Base-by-base conservation (phyloP, 805 yeast genomes). In the Candida silvicultrix region DNA sequence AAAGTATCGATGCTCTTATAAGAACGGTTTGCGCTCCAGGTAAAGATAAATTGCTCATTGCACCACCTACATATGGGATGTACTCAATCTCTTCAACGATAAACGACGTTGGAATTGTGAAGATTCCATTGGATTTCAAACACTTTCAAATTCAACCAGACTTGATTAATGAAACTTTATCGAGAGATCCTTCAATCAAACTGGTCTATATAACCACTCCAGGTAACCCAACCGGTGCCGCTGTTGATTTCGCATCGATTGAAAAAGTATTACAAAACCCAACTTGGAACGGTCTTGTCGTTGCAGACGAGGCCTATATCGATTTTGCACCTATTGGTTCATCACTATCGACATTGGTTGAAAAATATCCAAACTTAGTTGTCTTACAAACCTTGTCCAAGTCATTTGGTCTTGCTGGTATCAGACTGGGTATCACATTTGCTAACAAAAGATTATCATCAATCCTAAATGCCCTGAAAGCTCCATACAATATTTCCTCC, bases 61-160 rank as follows among this genome's bases (percentile, higher is more conserved):
- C 96, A 63, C 97, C 98, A 3, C 98, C 99, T 38, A 94, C 99
- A 0, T 94, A 94, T 60, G 97, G 98, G 7, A 94, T 94, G 99
- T 94, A 94, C 71, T 69, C 85, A 4, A 90, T 94, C 31, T 85
- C 96, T 60, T 95, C 97, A 2, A 78, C 80, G 25, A 85, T 94
- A 48, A 94, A 94, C 60, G 98, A 94, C 57, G 86, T 92, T 10
- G 87, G 74, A 23, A 71, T 86, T 36, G 88, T 80, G 15, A 73
- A 77, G 49, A 90, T 89, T 16, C 90, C 95, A 9, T 74, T 90
- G 34, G 78, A 80, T 42, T 77, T 84, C 50, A 73, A 74, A 42
- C 69, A 74, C n/a, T 84, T 85, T 62, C 82, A 81, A 47, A 68
- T 89, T 41, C 78, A 84, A 51, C 69, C 78, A 3, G 78, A 73